Evolutionary conservation across 768 basidiomycete species (phyloP).

Genomic region (Suillus clintonianus): DNA sequence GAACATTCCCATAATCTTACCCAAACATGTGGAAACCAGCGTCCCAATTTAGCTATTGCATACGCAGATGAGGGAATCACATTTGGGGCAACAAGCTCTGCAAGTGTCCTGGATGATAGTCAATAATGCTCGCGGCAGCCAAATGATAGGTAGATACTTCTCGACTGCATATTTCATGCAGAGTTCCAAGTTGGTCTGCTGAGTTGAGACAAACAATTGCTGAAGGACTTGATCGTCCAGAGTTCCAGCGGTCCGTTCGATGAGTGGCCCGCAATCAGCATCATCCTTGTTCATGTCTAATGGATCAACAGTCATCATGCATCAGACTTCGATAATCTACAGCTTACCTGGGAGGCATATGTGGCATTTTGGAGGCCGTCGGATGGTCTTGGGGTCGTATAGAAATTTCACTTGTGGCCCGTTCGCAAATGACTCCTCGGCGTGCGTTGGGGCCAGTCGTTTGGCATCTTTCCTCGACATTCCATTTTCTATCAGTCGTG

Average conservation of each 20-base stretch:
- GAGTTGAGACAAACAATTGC: constrained; percentile 24
- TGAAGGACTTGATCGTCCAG: constrained; percentile 17
- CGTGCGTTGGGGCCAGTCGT: constrained; percentile 14
- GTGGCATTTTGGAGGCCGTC: neutral
- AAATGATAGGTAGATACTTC: neutral
- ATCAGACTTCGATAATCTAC: neutral
- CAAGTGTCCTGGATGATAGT: neutral
- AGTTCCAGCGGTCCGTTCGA: constrained; percentile 17
- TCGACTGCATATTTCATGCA: constrained; percentile 6
- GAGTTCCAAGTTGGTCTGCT: constrained; percentile 24
- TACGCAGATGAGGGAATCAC: too few relatives aligned
- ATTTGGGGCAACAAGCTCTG: too few relatives aligned
- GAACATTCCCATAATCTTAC: too few relatives aligned
- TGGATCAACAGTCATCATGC: neutral
- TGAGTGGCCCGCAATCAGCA: constrained; percentile 15
- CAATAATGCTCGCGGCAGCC: too few relatives aligned
- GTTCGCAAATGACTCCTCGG: constrained; percentile 5
- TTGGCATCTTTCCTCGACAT: constrained; percentile 10
- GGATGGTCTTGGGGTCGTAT: too few relatives aligned
- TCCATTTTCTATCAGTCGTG: constrained; percentile 12
- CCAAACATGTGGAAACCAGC: too few relatives aligned
- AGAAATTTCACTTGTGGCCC: neutral
- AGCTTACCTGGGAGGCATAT: neutral
- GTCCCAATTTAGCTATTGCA: too few relatives aligned
- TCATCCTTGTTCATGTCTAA: constrained; percentile 20